Evolutionary conservation across 345 rosid genomes (phyloP), one percentile per base, ranked within the genome.

Genomic region (Murraya koenigii): DNA sequence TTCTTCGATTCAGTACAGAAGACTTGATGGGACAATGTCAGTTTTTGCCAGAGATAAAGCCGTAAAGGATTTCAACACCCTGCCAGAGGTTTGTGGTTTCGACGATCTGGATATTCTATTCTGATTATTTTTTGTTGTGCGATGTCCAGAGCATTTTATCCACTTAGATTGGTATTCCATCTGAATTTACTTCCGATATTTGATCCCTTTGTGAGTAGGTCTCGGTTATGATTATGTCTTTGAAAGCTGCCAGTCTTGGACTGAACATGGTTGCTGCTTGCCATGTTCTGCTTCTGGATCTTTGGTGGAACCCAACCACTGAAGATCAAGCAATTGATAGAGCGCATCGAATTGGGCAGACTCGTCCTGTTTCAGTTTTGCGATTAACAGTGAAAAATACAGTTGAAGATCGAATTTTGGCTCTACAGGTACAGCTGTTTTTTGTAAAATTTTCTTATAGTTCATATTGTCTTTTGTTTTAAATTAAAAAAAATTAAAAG

Each of bases 11-110:
- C 93, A 88, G 70, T 96, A 90, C 75, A 86, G 99, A 88, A 89
- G 99, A 86, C 98, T 96, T 55, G 99, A 96, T 84, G 99, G 99
- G 75, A 96, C 97, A 74, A 94, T 96, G 99, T 92, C 99, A 33
- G 95, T 96, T 79, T 76, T 81, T 81, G 93, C 98, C 52, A 86
- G 98, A 79, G 99, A 96, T 85, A 96, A 90, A 89, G 99, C 98
- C 49, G 97, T 94, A 80, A 91, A 94, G 83, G 99, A 96, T 88
- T 96, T 96, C 71, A 96, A 96, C 84, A 84, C 90, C 55, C 86
- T 86, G 25, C 99, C 99, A 2, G 97, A 96, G 98, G 99, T 96
- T 77, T 76, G 82, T 82, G 28, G 58, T n/a, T n/a, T 52, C 47
- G 41, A 63, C 15, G 8, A 63, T 23, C 28, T 65, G 23, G 9